phyloP scores from a whole-genome alignment of 2,329 filamentous ascomycete species.

The Saccharata proteae region DNA sequence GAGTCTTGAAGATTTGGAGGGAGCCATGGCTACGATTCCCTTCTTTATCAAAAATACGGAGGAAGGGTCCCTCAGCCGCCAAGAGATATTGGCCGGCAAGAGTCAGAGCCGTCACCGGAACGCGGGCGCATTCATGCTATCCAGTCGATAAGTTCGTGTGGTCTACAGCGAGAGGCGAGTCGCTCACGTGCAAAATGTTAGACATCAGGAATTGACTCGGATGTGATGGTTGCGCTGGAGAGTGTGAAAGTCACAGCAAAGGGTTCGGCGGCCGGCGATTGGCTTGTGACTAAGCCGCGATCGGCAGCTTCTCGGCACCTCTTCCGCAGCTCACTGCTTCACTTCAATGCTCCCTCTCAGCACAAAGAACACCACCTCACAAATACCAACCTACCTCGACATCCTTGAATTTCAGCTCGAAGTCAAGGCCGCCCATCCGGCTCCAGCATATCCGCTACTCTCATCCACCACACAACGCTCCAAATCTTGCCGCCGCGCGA shows the following conservation, averaged over 20 bases:
- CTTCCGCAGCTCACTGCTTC: not conserved
- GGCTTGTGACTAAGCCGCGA: not conserved
- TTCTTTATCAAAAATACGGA: constrained; percentile 25
- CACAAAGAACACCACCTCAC: no score
- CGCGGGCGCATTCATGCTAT: constrained; percentile 26
- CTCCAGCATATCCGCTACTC: no score
- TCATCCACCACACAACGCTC: no score
- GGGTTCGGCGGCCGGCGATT: not conserved
- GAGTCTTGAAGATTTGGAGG: constrained; percentile 49
- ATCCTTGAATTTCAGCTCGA: no score
- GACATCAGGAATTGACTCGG: constrained; percentile 21
- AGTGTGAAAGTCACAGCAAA: not conserved
- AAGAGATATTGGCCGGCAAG: constrained; percentile 25
- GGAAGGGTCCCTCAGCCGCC: constrained; percentile 30
- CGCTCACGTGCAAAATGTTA: constrained; percentile 20
- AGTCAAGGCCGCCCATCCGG: no score
- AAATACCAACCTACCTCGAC: no score
- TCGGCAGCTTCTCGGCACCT: not conserved
- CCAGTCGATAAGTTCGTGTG: constrained; percentile 10
- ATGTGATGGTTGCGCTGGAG: not conserved
- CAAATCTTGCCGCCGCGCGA: no score
- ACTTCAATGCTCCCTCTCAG: not conserved
- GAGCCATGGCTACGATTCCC: constrained; percentile 16
- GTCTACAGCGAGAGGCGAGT: no score
- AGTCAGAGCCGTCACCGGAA: constrained; percentile 35